A percentile compares a stretch with the other conserved stretches of the same genome.
Evolutionary conservation across 192 early-diverging fungal species (phyloP).

Genomic region (Phlyctochytrium bullatum): DNA sequence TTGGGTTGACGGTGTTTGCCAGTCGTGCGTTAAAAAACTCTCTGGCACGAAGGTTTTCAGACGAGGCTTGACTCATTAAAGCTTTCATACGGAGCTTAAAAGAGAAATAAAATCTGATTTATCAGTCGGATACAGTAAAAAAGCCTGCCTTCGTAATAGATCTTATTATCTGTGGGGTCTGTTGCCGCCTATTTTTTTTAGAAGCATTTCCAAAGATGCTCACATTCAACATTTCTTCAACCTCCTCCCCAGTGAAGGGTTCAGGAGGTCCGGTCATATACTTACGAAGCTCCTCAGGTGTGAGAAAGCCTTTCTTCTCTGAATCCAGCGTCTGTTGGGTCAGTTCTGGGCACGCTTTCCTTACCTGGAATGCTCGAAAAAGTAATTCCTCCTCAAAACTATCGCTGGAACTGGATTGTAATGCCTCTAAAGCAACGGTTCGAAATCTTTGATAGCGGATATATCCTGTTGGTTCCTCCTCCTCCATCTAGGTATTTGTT

Average conservation of each 20-base stretch:
- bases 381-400: constrained; percentile 49
- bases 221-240: constrained; percentile 55
- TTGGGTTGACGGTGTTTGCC: no score
- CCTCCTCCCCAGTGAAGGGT: constrained; percentile 48
- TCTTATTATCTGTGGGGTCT: constrained; percentile 49
- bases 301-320: constrained; percentile 48
- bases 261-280: constrained; percentile 45
- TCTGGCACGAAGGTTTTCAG: no score
- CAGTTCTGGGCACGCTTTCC: neutral
- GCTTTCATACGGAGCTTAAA: no score
- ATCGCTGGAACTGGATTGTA: constrained; percentile 20
- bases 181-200: constrained; percentile 40
- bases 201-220: neutral
- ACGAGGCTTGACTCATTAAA: no score
- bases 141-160: constrained; percentile 47
- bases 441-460: constrained; percentile 37
- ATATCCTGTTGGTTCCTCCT: constrained; percentile 48
- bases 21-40: no score
- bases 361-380: constrained; percentile 47
- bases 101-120: neutral
- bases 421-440: constrained; percentile 27
- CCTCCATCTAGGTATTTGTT: constrained; percentile 42
- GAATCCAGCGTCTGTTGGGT: constrained; percentile 37
- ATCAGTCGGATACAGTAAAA: neutral
- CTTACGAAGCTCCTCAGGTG: constrained; percentile 43